Base-by-base conservation (phyloP, 257 asterid genomes). In the Jacaranda mimosifolia region DNA sequence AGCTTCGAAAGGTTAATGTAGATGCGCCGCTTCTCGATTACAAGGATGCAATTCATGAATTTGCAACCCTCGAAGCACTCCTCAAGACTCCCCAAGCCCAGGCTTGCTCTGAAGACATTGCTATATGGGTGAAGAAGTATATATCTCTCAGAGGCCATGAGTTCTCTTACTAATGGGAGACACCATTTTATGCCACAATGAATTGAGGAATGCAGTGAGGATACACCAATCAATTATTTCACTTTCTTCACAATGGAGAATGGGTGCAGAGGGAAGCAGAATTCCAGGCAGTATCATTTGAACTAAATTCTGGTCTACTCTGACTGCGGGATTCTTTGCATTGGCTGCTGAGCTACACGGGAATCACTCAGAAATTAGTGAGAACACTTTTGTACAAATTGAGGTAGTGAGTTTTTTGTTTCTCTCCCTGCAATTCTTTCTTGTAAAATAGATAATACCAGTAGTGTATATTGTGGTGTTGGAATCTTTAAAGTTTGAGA, bases 81-180 rank as follows among this genome's bases (percentile, higher is more conserved):
- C 83, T 90, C 46, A 83, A 86, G 78, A 90, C 96, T 1, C 98
- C 96, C 1, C 82, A 88, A 80, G 93, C 98, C 39, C 87, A 79
- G 67, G 98, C 95, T 77, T 91, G 96, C 81, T 76, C 89, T 0
- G 98, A 93, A 78, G 97, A 93, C 81, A 87, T 93, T 17, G 86
- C 96, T 8, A 91, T 93, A 59, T 93, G 97, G 98, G 79, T 91
- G 53, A 91, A 90, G 88, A 93, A 93, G 77, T 87, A 91, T 75
- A 93, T 93, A 57, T 93, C 98, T 42, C 70, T 89, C n/a, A 84
- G 97, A 78, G 98, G 91, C 18, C 83, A 93, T 35, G 98, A 93
- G 84, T 84, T 93, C 51, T 93, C 97, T 59, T 91, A 93, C 73
- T 93, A 77, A 80, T 59, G 19, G 32, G 32, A 26, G 32, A 26